Percentiles rank a stretch among this genome's conserved stretches.
phyloP scores from a whole-genome alignment of 176 grass and related monocot species.

The Aegilops speltoides region DNA sequence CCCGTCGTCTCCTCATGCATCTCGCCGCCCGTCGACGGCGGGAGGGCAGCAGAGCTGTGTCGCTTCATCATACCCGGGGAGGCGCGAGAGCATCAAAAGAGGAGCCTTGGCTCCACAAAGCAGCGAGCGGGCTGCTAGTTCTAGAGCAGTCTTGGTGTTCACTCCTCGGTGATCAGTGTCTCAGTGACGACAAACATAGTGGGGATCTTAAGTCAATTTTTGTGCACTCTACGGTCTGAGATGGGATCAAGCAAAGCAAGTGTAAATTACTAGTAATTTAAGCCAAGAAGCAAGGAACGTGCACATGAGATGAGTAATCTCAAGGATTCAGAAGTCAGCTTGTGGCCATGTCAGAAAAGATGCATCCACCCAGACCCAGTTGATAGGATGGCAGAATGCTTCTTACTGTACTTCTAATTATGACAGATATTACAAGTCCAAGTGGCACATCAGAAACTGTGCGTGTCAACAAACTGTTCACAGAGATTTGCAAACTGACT shows the following conservation, averaged over 20 bases:
- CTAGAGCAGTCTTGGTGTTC: background rate
- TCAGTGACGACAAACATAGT: background rate
- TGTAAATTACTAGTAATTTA: background rate
- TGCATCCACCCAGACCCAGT: background rate
- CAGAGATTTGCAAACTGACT: background rate
- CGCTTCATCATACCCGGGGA: constrained; percentile 42
- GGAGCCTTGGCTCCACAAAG: background rate
- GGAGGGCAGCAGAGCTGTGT: constrained; percentile 15
- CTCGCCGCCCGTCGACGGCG: constrained; percentile 22
- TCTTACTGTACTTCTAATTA: background rate
- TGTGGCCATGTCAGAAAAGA: background rate
- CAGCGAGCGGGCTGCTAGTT: background rate
- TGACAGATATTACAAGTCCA: background rate
- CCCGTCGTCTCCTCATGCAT: background rate
- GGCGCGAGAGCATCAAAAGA: background rate
- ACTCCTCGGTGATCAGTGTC: background rate
- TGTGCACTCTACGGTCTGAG: background rate
- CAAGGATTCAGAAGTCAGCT: background rate
- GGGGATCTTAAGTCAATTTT: background rate
- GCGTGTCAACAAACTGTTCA: background rate
- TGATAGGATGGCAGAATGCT: background rate
- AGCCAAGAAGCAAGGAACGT: background rate
- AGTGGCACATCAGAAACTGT: background rate
- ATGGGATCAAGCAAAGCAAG: background rate
- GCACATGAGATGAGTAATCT: background rate